Base-by-base conservation (phyloP, 805 yeast genomes). In the Suhomyces sp. region DNA sequence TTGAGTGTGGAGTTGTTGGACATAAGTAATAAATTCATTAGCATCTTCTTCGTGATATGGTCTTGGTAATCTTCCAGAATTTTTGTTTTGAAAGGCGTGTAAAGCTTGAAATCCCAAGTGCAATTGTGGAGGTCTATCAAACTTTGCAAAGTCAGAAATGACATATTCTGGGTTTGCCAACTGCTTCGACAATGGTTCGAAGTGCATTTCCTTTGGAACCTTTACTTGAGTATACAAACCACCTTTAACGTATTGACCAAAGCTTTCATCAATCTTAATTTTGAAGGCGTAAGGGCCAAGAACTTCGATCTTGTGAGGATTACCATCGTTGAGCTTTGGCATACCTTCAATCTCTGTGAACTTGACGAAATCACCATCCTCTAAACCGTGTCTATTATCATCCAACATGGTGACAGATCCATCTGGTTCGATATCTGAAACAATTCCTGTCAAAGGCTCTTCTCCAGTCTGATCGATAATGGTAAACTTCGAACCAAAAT, bases 361-460 rank as follows among this genome's bases (percentile, higher is more conserved):
- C 58, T 83, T 85, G 36, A 93, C 96, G 54, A 66, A 84, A 50
- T 85, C 84, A 12, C 97, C 98, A 60, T 88, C 96, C 68, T 90
- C 87, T 36, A 93, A 71, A 13, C 95, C 95, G 56, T 93, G 99
- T 61, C 98, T 81, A 41, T 78, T 81, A 45, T 88, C 97, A 56
- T 85, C 96, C 50, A 91, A 73, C 71, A 85, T 87, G 14, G 96
- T 83, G n/a, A 93, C 96, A 8, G 88, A 83, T 39, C 98, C 98
- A 55, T 86, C 76, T 8, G 67, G 58, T 55, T 90, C 96, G 42
- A 93, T 83, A 55, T 86, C 95, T 1, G 96, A 84, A 2, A 93
- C 86, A 40, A 87, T 83, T 29, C 98, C 98, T 4, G 80, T 57
- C 31, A 69, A 67, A 12, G 96, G 95, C 62, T 93, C 98, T 65